phyloP scores from a whole-genome alignment of 2,329 filamentous ascomycete genomes.

The Tolypocladium paradoxum region DNA sequence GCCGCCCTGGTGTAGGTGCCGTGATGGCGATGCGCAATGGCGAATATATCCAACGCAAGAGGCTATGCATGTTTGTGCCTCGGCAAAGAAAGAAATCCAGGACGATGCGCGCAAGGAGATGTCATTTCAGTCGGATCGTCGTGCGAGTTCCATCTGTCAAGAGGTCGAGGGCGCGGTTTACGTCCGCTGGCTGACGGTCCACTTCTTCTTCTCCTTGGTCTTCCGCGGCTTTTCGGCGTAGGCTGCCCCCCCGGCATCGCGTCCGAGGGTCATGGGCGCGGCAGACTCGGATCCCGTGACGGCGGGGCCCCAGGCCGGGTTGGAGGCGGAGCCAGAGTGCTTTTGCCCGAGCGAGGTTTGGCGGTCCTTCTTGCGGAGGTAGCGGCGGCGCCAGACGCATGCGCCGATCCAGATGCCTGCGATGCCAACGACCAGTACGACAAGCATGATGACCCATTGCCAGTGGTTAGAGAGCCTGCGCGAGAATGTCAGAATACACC shows the following conservation, averaged over 20 bases:
- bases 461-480: constrained; percentile 58
- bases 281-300: constrained; percentile 11
- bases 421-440: constrained; percentile 62
- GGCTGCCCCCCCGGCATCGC: constrained; percentile 5
- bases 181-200: constrained; percentile 32
- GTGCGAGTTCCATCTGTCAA: neutral
- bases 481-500: neutral
- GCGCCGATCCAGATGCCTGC: constrained; percentile 54
- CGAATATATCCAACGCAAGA: neutral
- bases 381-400: constrained; percentile 61
- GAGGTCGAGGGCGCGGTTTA: constrained; percentile 12
- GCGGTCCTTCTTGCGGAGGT: constrained; percentile 58
- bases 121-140: neutral
- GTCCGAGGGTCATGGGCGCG: constrained; percentile 9
- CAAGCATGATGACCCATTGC: constrained; percentile 74
- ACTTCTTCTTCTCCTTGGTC: constrained; percentile 34
- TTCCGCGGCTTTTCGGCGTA: constrained; percentile 8
- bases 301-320: constrained; percentile 24
- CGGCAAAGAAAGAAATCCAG: neutral
- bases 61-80: neutral
- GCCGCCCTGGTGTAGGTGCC: neutral
- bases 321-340: constrained; percentile 25
- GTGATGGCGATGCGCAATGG: neutral
- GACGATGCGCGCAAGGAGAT: neutral
- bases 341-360: constrained; percentile 26